A percentile compares a stretch with the other conserved stretches of the same genome.
Conservation (phyloP, 2,329 filamentous ascomycete species). For the Botrytis byssoidea region DNA sequence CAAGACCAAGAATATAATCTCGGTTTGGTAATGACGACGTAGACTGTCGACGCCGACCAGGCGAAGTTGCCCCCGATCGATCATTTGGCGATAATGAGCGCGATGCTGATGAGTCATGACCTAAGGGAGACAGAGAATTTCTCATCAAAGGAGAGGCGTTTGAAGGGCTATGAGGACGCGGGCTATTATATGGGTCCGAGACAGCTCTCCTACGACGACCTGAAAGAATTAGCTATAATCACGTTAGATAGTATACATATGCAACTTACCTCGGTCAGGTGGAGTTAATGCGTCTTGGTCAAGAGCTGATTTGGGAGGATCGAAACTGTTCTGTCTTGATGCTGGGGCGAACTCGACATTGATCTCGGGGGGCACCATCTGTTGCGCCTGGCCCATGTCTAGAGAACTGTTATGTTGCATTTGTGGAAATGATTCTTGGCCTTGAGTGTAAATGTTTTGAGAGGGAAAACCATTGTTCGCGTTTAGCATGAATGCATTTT, state of each 20-base stretch:
- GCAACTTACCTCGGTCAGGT: constrained; percentile 62
- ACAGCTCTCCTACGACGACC: constrained; percentile 40
- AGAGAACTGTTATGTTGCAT: constrained; percentile 46
- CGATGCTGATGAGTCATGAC: constrained; percentile 40
- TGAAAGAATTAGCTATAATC: constrained; percentile 30
- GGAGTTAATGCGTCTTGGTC: constrained; percentile 81
- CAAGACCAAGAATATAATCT: constrained; percentile 84
- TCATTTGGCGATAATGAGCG: constrained; percentile 61
- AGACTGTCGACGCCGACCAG: constrained; percentile 55
- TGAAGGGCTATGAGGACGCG: constrained; percentile 51
- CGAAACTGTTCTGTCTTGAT: constrained; percentile 63
- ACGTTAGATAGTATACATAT: background rate
- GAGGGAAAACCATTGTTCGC: constrained; percentile 50
- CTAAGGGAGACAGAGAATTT: constrained; percentile 48
- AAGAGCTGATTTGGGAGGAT: constrained; percentile 59
- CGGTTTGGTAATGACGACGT: constrained; percentile 58
- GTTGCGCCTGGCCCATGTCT: constrained; percentile 66
- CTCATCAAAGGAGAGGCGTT: constrained; percentile 53
- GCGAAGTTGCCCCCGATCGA: constrained; percentile 49
- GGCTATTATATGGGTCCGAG: constrained; percentile 44
- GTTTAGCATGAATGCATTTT: constrained; percentile 46
- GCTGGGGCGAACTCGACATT: constrained; percentile 90
- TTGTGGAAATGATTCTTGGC: constrained; percentile 48
- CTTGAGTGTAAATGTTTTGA: constrained; percentile 51
- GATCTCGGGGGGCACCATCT: constrained; percentile 90